These are phyloP conservation scores for Lachnellula occidentalis DNA, from an alignment of 2,329 filamentous ascomycete species.

Conservation along the genomic window DNA sequence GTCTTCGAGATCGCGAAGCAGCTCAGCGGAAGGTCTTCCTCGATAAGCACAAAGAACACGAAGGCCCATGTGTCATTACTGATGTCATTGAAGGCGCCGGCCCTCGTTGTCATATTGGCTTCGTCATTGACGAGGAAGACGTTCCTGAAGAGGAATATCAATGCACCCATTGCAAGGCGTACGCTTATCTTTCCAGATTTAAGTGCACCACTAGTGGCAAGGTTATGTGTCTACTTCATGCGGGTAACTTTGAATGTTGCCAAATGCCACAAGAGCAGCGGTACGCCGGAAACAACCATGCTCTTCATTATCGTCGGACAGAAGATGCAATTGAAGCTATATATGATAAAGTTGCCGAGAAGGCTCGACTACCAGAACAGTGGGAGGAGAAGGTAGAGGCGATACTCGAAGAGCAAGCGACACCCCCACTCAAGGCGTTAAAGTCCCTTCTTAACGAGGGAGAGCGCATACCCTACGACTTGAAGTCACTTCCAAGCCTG, in stretches of 20 bases:
- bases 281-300: slow-evolving; percentile 65
- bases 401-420: slow-evolving; percentile 75
- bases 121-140: slow-evolving; percentile 65
- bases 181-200: slow-evolving; percentile 85
- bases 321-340: slow-evolving; percentile 62
- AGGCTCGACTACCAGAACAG: slow-evolving; percentile 74
- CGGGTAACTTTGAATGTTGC: slow-evolving; percentile 77
- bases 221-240: slow-evolving; percentile 75
- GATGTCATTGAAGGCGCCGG: slow-evolving; percentile 26
- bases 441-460: slow-evolving; percentile 84
- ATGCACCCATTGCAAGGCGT: slow-evolving; percentile 87
- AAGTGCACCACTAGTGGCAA: slow-evolving; percentile 78
- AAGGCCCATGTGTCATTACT: slow-evolving; percentile 28
- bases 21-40: slow-evolving; percentile 64
- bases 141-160: slow-evolving; percentile 89
- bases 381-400: slow-evolving; percentile 91
- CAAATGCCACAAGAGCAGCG: slow-evolving; percentile 60
- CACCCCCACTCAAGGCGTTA: slow-evolving; percentile 79
- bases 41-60: slow-evolving; percentile 54
- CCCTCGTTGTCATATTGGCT: slow-evolving; percentile 50
- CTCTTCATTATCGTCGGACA: slow-evolving; percentile 70
- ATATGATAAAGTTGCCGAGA: slow-evolving; percentile 76
- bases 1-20: slow-evolving; percentile 70
- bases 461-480: slow-evolving; percentile 88
- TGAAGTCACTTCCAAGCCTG: slow-evolving; percentile 75